These are phyloP conservation scores for Mycena rebaudengoi DNA, from an alignment of 768 basidiomycete genomes.

Conservation along the genomic window DNA sequence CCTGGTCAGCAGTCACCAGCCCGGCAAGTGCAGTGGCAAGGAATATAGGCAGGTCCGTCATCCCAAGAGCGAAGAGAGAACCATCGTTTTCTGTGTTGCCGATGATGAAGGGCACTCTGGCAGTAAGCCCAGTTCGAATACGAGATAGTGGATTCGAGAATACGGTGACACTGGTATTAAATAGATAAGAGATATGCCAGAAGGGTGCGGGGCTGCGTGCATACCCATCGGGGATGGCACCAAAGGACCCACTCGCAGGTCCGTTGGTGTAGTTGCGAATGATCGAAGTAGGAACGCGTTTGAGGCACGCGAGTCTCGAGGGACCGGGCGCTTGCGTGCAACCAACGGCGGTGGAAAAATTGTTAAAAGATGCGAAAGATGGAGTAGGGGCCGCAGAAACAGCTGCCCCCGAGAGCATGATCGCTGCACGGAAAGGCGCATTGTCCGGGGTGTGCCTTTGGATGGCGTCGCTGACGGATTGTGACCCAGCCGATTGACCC, in stretches of 20 bases:
- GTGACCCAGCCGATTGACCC: conserved; percentile 11
- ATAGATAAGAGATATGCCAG: neutral
- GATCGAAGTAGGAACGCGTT: conserved; percentile 23
- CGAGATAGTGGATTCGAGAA: conserved; percentile 23
- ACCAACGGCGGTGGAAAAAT: conserved; percentile 12
- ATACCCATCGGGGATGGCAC: conserved; percentile 12
- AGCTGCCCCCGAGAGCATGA: conserved; percentile 8
- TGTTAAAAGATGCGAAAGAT: conserved; percentile 6
- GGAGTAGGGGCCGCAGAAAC: neutral
- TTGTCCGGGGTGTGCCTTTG: neutral
- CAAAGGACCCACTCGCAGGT: conserved; percentile 9
- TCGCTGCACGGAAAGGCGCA: conserved; percentile 7
- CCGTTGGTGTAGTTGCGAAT: conserved; percentile 29
- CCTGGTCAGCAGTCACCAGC: neutral
- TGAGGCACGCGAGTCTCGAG: conserved; percentile 27
- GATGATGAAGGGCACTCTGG: conserved; percentile 23
- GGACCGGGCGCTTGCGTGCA: conserved; percentile 29
- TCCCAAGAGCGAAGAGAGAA: conserved; percentile 13
- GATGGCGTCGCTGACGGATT: neutral
- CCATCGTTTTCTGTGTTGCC: conserved; percentile 29
- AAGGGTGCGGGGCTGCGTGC: no score
- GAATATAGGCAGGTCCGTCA: conserved; percentile 22
- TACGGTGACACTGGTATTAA: neutral
- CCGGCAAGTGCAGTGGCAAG: neutral
- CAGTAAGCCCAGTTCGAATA: conserved; percentile 10